Evolutionary conservation across 2,329 filamentous ascomycete genomes (phyloP).

Genomic region (Trichoderma hamatum): DNA sequence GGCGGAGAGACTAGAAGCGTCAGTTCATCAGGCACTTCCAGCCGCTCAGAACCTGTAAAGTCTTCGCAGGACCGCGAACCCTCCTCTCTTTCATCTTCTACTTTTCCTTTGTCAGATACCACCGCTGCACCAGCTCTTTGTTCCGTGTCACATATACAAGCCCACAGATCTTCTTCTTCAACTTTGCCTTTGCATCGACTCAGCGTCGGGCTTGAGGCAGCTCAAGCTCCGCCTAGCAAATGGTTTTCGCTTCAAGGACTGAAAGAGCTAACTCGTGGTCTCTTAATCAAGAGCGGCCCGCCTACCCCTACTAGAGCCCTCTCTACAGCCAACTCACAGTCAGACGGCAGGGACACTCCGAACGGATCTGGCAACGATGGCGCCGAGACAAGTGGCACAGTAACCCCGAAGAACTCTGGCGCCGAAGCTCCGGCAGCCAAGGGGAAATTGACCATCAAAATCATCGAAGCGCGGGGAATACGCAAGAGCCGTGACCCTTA

Average conservation of each 20-base stretch:
- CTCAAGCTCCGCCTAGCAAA: slow-evolving; percentile 47
- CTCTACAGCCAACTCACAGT: slow-evolving; percentile 62
- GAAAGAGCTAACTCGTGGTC: slow-evolving; percentile 83
- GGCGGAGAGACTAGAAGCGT: slow-evolving; percentile 33
- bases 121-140: background rate
- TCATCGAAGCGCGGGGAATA: slow-evolving; percentile 81
- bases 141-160: slow-evolving; percentile 28
- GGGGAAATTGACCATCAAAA: slow-evolving; percentile 88
- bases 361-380: slow-evolving; percentile 47
- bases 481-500: slow-evolving; percentile 87
- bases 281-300: slow-evolving; percentile 82
- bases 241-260: slow-evolving; percentile 69
- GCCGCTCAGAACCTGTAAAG: slow-evolving; percentile 23
- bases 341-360: slow-evolving; percentile 48
- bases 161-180: slow-evolving; percentile 29
- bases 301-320: slow-evolving; percentile 87
- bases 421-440: slow-evolving; percentile 72
- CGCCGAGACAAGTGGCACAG: slow-evolving; percentile 53
- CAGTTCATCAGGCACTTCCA: slow-evolving; percentile 31
- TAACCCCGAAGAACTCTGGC: slow-evolving; percentile 56
- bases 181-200: slow-evolving; percentile 47
- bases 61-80: slow-evolving; percentile 12
- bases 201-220: slow-evolving; percentile 49
- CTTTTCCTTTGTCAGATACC: slow-evolving; percentile 9
- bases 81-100: slow-evolving; percentile 14